phyloP scores from a whole-genome alignment of 768 basidiomycete genomes.

The Trametes coccinea region DNA sequence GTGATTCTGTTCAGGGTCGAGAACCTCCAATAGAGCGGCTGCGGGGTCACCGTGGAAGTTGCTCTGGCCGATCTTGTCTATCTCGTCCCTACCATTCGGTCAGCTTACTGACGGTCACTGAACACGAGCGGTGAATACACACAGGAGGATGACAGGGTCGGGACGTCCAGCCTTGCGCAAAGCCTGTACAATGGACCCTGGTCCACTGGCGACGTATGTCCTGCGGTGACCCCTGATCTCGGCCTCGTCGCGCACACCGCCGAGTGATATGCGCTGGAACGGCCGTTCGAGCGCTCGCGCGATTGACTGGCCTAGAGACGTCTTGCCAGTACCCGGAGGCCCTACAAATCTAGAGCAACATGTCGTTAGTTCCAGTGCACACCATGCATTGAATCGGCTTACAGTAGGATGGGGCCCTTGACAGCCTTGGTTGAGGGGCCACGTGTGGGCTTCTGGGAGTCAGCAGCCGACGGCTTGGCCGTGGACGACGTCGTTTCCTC shows the following conservation, averaged over 20 bases:
- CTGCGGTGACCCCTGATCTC: conserved; percentile 76
- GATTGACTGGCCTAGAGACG: conserved; percentile 86
- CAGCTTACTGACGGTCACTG: not conserved
- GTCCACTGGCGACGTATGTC: conserved; percentile 91
- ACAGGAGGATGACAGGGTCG: conserved; percentile 80
- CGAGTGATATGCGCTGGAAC: conserved; percentile 90
- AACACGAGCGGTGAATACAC: conserved; percentile 21
- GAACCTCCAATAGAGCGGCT: conserved; percentile 86
- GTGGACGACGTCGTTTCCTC: not conserved
- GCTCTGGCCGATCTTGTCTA: conserved; percentile 86
- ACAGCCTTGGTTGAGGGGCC: conserved; percentile 32
- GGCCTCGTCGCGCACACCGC: conserved; percentile 92
- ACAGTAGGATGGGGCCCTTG: conserved; percentile 76
- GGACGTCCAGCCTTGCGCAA: conserved; percentile 78
- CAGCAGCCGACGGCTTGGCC: not conserved
- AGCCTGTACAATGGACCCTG: conserved; percentile 84
- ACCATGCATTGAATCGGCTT: conserved; percentile 20
- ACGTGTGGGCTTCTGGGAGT: not conserved
- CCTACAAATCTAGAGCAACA: conserved; percentile 66
- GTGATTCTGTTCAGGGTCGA: conserved; percentile 93
- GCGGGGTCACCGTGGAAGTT: conserved; percentile 92
- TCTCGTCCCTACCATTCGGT: conserved; percentile 61
- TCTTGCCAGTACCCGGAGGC: conserved; percentile 91
- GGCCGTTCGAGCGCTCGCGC: conserved; percentile 81
- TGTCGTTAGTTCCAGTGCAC: not conserved